Base-by-base conservation (phyloP, 129 eudicot genomes). In the Erigeron canadensis region DNA sequence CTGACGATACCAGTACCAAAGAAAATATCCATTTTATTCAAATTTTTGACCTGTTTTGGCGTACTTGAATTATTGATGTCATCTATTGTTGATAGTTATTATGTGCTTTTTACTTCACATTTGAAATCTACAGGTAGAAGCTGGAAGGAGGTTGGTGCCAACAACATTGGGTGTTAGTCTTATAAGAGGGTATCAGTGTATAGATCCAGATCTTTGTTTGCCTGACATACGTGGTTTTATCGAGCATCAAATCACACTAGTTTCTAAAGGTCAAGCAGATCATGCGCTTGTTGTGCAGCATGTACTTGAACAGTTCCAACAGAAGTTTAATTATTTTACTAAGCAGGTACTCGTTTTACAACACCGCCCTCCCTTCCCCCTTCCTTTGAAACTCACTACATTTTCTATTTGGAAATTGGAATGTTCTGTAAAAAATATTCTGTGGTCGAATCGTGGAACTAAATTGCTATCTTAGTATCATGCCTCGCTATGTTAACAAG, bases 151-250 rank as follows among this genome's bases (percentile, higher is more conserved):
- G 80, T 81, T 91, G 81, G 90, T 86, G 75, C 98, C 98, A 18
- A 91, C 98, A 43, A 79, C 84, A 60, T 86, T 91, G 48, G 98
- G 98, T 57, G 75, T 91, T 72, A 88, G 89, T 73, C 84, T 91
- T 28, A 82, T 91, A 38, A 77, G 98, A 85, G 98, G 98, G n/a
- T 91, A 91, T 72, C 98, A 91, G 42, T 83, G 86, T 68, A 91
- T 82, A 65, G 98, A 91, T 82, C 96, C 98, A 38, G 98, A 91
- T 81, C 87, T 91, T 42, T 91, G 96, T 81, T 82, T 91, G 78
- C 98, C 98, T 1, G 98, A 91, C 71, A 91, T 91, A 38, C 87
- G 98, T 40, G 80, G 96, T 79, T 91, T 91, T 78, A 91, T 91
- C 28, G 98, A 91, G 80, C 94, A 91, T 37, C 98, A 91, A 74